Evolutionary conservation across 78 protist species (phyloP), one percentile per base, ranked within the genome.

Genomic region (Speleostelium caveatum): DNA sequence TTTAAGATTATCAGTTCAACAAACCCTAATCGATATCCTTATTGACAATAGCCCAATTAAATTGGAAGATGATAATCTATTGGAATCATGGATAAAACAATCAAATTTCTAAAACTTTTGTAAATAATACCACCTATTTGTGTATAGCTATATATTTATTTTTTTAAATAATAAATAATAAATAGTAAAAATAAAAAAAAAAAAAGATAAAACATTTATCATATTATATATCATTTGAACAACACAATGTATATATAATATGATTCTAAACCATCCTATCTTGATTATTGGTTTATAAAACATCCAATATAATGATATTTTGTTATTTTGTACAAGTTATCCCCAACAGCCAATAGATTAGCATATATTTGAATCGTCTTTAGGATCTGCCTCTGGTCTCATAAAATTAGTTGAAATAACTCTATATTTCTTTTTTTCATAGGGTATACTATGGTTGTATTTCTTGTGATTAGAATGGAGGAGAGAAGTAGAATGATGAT

Each of bases 341-440:
- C n/a, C n/a, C n/a, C n/a, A n/a, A n/a, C n/a, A n/a, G n/a, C 10
- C 10, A 45, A 45, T 45, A 14, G 16, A 33, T 65, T 69, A 69
- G 26, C 75, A 69, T 42, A 69, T 69, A 26, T 22, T 35, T 8
- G 75, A 69, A 28, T 69, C 75, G 28, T 69, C 75, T 45, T 69
- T 69, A 42, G 75, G 75, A 28, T 69, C 75, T 38, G 60, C 42
- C 26, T 55, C 61, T 42, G 75, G 74, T 67, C 38, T 42, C 75
- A 69, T 69, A n/a, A n/a, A n/a, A n/a, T n/a, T n/a, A n/a, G n/a
- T n/a, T 42, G 16, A 35, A 53, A 51, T n/a, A 36, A 17, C 41
- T 3, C 28, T 24, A 72, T 72, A 72, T 72, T 72, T 72, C 63
- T 72, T 72, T 51, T 72, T 72, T 53, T 72, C 78, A 72, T 72